Evolutionary conservation across 2,329 filamentous ascomycete species (phyloP), one percentile per base, ranked within the genome.

Genomic region (Aspergillus luchuensis): DNA sequence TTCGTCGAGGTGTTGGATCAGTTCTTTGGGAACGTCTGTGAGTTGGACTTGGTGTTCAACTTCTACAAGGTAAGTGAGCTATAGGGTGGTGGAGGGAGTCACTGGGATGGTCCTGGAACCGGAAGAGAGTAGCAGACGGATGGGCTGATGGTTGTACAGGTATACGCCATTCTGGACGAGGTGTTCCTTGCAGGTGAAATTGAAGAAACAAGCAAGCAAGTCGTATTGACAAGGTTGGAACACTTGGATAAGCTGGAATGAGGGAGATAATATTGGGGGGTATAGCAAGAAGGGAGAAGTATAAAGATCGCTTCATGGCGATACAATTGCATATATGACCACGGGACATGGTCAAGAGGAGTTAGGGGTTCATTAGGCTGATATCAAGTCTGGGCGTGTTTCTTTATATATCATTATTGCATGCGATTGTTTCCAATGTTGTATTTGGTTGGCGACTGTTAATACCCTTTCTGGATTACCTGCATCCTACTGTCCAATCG

Each of bases 1-100:
- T 99, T 99, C 74, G 95, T 99, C 70, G 95, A 99, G 82, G 95
- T 99, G 63, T 85, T 99, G 71, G 95, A 99, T 83, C 89, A 93
- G 72, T 99, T 99, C 81, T 99, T 99, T 78, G 95, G 95, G 67
- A 99, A 99, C 77, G 95, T 99, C 61, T 99, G 95, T 81, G 95
- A 99, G 82, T 84, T 99, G 76, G 95, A 99, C 80, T 82, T 99
- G 75, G 86, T 89, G 17, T 89, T 89, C 72, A 89, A 89, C 68
- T 89, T 89, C 66, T 89, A 89, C 75, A 89, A 89, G 82, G 85
- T 86, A 65, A 23, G 82, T 72, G 21, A 15, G 17, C 41, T 19
- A 39, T 47, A 8, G 56, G 19, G 19, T 39, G 17, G 33, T 0
- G 23, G 11, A 23, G 41, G 25, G 4, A 11, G 11, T 11, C 13